phyloP scores from a whole-genome alignment of 495 filamentous ascomycete species.

The Aspergillus carlsbadensis region DNA sequence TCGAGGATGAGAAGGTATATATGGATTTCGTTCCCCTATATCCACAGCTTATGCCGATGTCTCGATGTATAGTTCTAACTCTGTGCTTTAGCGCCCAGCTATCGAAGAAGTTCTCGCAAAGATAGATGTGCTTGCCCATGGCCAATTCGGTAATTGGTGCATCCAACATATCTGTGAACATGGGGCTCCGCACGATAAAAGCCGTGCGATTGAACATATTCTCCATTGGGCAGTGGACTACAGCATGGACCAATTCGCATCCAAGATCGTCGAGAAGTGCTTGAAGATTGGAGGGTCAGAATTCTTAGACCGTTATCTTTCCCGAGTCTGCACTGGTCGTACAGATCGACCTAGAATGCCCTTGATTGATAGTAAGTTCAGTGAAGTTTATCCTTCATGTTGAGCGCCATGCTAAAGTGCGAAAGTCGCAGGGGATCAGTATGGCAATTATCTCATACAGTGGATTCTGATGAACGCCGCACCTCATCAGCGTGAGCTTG shows the following conservation, averaged over 20 bases:
- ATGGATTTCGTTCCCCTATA: background rate
- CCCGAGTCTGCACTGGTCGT: conserved; percentile 88
- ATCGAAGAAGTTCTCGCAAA: conserved; percentile 93
- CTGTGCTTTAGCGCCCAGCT: conserved; percentile 70
- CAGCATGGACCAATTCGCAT: conserved; percentile 99
- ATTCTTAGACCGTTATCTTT: conserved; percentile 89
- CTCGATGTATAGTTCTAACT: conserved; percentile 32
- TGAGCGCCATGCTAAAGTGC: conserved; percentile 24
- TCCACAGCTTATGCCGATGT: background rate
- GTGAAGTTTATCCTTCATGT: background rate
- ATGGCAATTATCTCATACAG: conserved; percentile 97
- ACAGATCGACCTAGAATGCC: conserved; percentile 92
- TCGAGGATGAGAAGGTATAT: conserved; percentile 97
- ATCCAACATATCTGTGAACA: conserved; percentile 99
- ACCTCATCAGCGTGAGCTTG: conserved; percentile 85
- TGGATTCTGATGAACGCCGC: conserved; percentile 89
- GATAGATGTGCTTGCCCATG: conserved; percentile 93
- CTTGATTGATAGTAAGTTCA: conserved; percentile 80
- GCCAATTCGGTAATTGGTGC: conserved; percentile 99
- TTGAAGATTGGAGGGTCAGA: conserved; percentile 92
- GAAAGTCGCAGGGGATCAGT: conserved; percentile 90
- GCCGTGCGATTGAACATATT: conserved; percentile 90
- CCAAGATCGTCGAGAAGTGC: conserved; percentile 98
- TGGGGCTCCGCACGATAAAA: conserved; percentile 86
- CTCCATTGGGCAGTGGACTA: conserved; percentile 91